A percentile compares a stretch with the other conserved stretches of the same genome.
phyloP scores from a whole-genome alignment of 2,329 filamentous ascomycete species.

The Metarhizium humberi region DNA sequence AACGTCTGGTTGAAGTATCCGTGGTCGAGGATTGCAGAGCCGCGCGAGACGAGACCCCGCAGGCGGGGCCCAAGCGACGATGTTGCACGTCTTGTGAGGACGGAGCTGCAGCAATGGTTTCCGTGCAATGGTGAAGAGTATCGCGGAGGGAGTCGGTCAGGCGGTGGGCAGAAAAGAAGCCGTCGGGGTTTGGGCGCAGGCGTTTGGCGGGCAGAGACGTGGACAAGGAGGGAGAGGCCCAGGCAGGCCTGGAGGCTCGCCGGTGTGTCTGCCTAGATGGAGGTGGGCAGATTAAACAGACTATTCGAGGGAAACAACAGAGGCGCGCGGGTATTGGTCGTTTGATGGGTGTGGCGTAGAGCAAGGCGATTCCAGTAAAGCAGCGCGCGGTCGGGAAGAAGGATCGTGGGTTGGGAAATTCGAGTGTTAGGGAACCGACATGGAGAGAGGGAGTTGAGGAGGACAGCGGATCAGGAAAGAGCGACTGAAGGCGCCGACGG shows the following conservation, averaged over 20 bases:
- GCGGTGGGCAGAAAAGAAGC: not conserved
- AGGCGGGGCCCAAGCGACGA: slow-evolving; percentile 5
- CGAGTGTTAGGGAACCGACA: not conserved
- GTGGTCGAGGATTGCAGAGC: not conserved
- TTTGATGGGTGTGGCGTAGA: too few relatives aligned
- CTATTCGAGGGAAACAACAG: too few relatives aligned
- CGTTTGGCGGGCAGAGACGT: not conserved
- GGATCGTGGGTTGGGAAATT: not conserved
- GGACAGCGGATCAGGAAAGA: not conserved
- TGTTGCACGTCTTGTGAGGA: not conserved
- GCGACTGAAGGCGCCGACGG: too few relatives aligned
- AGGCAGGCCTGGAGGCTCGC: too few relatives aligned
- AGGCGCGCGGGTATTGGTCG: too few relatives aligned
- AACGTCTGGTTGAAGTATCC: not conserved
- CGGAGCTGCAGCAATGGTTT: not conserved
- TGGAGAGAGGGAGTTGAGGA: not conserved
- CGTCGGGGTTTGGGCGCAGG: not conserved
- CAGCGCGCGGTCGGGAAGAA: not conserved
- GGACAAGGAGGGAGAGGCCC: not conserved
- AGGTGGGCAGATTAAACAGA: too few relatives aligned
- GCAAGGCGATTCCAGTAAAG: too few relatives aligned
- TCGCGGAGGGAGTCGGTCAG: not conserved
- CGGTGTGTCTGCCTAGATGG: too few relatives aligned
- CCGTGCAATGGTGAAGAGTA: not conserved
- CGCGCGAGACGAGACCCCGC: slow-evolving; percentile 6